Evolutionary conservation across 331 rosid genomes (phyloP), one percentile per base, ranked within the genome.

Genomic region (Phaseolus coccineus): DNA sequence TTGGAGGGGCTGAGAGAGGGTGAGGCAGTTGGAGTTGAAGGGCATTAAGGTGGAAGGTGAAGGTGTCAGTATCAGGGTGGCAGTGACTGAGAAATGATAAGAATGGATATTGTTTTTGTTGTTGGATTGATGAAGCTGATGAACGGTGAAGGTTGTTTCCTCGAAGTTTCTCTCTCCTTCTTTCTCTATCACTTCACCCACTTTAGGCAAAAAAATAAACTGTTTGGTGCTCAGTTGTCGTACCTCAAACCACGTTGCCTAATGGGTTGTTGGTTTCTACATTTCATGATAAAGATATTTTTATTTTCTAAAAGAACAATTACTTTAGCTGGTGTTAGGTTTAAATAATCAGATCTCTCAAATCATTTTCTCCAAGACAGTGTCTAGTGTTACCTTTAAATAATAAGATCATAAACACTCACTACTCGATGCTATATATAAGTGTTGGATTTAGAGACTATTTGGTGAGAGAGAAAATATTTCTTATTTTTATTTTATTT

Each of bases 101-200:
- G 28, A 63, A 72, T 51, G 25, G 71, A 74, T 72, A 65, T 37
- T 53, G 61, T 2, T 19, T 19, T 53, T 77, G 66, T 28, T 65
- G 75, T 12, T 24, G 53, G 22, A 33, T 74, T 62, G 72, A 28
- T 66, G 22, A 52, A 55, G 22, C 12, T 65, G 74, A 64, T 58
- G 58, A 77, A 71, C 47, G 70, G 76, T 55, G 71, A 66, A 74
- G 84, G 87, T 79, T 59, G 84, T 73, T 84, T 84, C 87, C 69
- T 19, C 64, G 87, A 79, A 84, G 39, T 83, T 83, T 83, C 87
- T 73, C 48, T 59, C 24, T 25, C 39, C 57, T 5, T 25, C 8
- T 46, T 11, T 46, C 37, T 44, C 24, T 70, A 10, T 79, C 31
- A 15, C 40, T 73, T 58, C 81, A 67, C 77, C 44, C 77, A 25